These are phyloP conservation scores for Clausena lansium DNA, from an alignment of 345 rosid species.

Conservation along the genomic window DNA sequence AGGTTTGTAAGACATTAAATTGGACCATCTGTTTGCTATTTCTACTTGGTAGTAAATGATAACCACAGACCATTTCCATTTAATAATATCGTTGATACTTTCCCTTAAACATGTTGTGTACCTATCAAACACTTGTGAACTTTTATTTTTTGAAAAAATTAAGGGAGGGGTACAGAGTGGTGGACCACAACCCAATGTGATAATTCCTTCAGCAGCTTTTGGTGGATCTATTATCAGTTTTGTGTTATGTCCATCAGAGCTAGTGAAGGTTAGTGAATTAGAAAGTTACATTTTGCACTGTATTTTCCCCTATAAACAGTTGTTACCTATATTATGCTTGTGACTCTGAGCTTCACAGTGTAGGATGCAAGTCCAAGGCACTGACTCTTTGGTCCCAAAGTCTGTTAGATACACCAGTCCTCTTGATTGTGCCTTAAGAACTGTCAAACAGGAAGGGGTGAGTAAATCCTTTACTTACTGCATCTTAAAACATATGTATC, in stretches of 20 bases:
- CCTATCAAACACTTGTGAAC: conserved; percentile 1
- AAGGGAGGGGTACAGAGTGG: conserved; percentile 58
- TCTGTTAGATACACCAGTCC: conserved; percentile 62
- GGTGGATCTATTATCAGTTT: conserved; percentile 92
- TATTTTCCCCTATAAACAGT: neutral
- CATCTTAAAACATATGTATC: neutral
- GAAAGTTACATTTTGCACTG: neutral
- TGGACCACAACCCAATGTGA: conserved; percentile 53
- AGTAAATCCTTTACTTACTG: conserved; percentile 34
- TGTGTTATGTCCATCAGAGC: conserved; percentile 81
- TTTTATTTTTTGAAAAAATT: conserved; percentile 4
- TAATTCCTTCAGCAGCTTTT: conserved; percentile 91
- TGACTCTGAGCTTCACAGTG: conserved; percentile 68
- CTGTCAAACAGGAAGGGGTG: conserved; percentile 82
- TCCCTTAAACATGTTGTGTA: neutral
- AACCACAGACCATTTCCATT: conserved; percentile 3
- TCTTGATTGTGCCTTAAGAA: conserved; percentile 79
- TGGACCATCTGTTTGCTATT: conserved; percentile 12
- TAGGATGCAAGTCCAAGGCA: conserved; percentile 98
- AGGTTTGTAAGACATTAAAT: conserved; percentile 38
- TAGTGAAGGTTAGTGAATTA: conserved; percentile 60
- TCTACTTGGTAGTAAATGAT: neutral
- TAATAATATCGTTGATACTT: neutral
- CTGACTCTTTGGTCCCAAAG: conserved; percentile 67
- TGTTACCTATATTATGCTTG: conserved; percentile 22